Evolutionary conservation across 345 rosid species (phyloP), one percentile per base, ranked within the genome.

Genomic region (Cardamine chenopodiifolia): DNA sequence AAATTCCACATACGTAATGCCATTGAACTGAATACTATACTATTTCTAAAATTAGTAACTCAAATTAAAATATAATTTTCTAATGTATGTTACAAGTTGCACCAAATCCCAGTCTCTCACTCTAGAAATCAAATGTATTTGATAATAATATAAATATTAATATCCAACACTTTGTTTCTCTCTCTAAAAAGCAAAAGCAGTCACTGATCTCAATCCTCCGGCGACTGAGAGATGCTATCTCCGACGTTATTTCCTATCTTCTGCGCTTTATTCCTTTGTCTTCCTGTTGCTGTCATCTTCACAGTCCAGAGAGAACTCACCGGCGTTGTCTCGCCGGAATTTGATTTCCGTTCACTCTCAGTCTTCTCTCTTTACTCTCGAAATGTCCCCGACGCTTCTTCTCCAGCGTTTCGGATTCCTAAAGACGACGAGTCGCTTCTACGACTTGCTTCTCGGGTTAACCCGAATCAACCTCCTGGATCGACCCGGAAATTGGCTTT

Each of bases 401-500:
- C 76, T 20, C 39, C 66, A 29, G 28, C 4, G 18, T 18, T 64
- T 65, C 64, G 55, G 4, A 40, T 68, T n/a, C 82, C 83, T 0
- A 55, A 77, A 15, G 87, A 86, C 40, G 96, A 93, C 40, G 81
- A 75, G 2, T 40, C 45, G 0, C 83, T 93, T 49, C 77, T 90
- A 81, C 76, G 59, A 10, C 40, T 76, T 11, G 90, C 96, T 3
- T 65, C 87, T 26, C 83, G 80, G 56, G 88, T 78, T 25, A 81
- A 76, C 80, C 78, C 82, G 8, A 81, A 64, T 6, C 82, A n/a
- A 4, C 82, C 79, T 68, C 70, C 83, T 1, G 69, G 18, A 3
- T 49, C 69, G 11, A 83, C 73, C 11, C 85, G 82, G 80, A 93
- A 90, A 72, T 14, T 90, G 13, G 97, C 96, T 5, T 89, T 93